Percentiles rank a stretch among this genome's conserved stretches.
phyloP scores from a whole-genome alignment of 257 asterid genomes.

The Solanum verrucosum region DNA sequence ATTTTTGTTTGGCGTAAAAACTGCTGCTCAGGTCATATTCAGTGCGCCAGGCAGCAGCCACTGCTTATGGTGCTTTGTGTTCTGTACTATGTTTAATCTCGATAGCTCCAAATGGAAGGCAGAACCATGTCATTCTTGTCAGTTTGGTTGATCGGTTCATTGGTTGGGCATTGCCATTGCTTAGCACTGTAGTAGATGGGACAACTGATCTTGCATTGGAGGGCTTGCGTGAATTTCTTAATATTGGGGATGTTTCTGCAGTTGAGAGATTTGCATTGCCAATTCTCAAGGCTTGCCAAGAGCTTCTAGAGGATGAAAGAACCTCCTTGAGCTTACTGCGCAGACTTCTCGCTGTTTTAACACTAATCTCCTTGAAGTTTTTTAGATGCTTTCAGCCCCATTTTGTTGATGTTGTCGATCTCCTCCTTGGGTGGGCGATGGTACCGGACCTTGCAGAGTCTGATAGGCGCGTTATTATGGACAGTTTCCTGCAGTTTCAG shows the following conservation, averaged over 20 bases:
- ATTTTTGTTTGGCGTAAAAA: neutral
- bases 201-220: constrained; percentile 74
- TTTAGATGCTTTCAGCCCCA: constrained; percentile 91
- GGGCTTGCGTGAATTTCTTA: constrained; percentile 82
- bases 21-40: constrained; percentile 54
- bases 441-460: constrained; percentile 70
- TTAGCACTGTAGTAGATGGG: constrained; percentile 44
- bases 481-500: constrained; percentile 94
- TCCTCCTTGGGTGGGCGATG: constrained; percentile 99
- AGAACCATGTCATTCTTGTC: constrained; percentile 60
- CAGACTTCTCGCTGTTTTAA: constrained; percentile 65
- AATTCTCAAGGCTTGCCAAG: constrained; percentile 92
- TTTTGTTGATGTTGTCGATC: constrained; percentile 90
- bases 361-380: constrained; percentile 78
- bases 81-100: constrained; percentile 61
- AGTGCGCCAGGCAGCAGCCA: constrained; percentile 88
- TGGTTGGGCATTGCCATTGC: constrained; percentile 86
- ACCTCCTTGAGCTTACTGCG: constrained; percentile 73
- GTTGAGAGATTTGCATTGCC: constrained; percentile 90
- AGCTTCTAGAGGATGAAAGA: constrained; percentile 96
- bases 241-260: constrained; percentile 77
- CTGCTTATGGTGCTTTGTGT: constrained; percentile 86
- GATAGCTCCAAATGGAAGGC: constrained; percentile 75
- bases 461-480: constrained; percentile 79
- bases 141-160: constrained; percentile 74